phyloP scores from a whole-genome alignment of 805 yeast species.

The Saccharomycopsis guyanensis region DNA sequence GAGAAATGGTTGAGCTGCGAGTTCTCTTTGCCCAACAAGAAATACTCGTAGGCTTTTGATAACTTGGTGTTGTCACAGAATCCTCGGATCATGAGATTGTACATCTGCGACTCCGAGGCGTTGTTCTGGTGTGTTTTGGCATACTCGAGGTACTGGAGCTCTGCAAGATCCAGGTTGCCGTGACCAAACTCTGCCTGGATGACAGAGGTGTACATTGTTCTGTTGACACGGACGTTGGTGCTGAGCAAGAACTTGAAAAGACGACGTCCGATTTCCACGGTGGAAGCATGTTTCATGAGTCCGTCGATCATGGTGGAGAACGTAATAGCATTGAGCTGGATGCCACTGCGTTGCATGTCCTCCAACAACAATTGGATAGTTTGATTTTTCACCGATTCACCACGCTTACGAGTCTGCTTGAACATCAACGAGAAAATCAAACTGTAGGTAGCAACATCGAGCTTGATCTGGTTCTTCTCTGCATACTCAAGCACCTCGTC shows the following conservation, averaged over 20 bases:
- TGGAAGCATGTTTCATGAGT: slow-evolving; percentile 39
- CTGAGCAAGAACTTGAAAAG: slow-evolving; percentile 37
- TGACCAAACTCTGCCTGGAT: slow-evolving; percentile 20
- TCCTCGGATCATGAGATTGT: slow-evolving; percentile 26
- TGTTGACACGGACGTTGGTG: slow-evolving; percentile 34
- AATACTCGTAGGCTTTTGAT: slow-evolving; percentile 21
- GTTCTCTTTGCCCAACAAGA: slow-evolving; percentile 8
- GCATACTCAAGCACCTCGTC: slow-evolving; percentile 42
- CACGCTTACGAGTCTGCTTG: slow-evolving; percentile 38
- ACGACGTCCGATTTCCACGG: slow-evolving; percentile 43
- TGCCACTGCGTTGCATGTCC: slow-evolving; percentile 33
- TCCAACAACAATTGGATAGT: slow-evolving; percentile 33
- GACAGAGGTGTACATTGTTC: slow-evolving; percentile 22
- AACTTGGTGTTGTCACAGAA: slow-evolving; percentile 18
- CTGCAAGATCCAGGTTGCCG: not conserved
- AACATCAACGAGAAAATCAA: slow-evolving; percentile 47
- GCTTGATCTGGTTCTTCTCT: slow-evolving; percentile 35
- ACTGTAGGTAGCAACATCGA: slow-evolving; percentile 59
- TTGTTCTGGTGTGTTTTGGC: not conserved
- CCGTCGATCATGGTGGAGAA: slow-evolving; percentile 47
- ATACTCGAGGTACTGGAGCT: not conserved
- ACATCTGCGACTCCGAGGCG: slow-evolving; percentile 12
- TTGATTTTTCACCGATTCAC: slow-evolving; percentile 34
- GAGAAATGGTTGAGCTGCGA: slow-evolving; percentile 21
- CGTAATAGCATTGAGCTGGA: slow-evolving; percentile 39